Base-by-base conservation (phyloP, 2,329 filamentous ascomycete genomes). In the Sporothrix sp. region DNA sequence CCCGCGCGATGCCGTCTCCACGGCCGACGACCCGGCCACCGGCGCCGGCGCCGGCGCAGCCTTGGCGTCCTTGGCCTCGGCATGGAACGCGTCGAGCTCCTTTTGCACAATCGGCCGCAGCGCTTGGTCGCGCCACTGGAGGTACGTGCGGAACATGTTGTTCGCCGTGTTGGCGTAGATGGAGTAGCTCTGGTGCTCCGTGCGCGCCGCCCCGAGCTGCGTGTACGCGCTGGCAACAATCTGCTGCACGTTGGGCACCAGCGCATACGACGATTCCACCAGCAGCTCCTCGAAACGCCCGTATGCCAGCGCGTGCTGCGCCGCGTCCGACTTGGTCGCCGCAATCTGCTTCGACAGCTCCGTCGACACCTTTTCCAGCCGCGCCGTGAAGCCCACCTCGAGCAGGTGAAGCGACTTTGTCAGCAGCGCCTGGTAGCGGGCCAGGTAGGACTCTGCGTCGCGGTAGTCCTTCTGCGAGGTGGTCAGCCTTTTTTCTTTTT, bases 371-470 rank as follows among this genome's bases (percentile, higher is more conserved):
- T 69, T 74, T 49, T 79, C 74, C 21, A 78, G 64, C 9, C 71
- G 72, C 23, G 65, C 69, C 8, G 68, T 74, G 60, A 78, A 78
- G 23, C 72, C 76, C 23, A 79, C 73, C 54, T 81, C 79, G 6
- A 83, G 69, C 11, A 83, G 66, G 58, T 82, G 79, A 9, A 84
- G 68, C 0, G 79, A 76, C 58, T 81, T 81, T 25, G 78, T 79
- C 13, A 97, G 76, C 11, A 96, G 75, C 0, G 93, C 75, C 54
- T 87, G 81, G 65, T 97, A 97, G 53, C 89, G 81, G 7, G 91
- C 88, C 38, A 90, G 79, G 64, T 96, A 97, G 2, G 85, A 81
- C 55, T 89, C 84, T 3, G 90, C 84, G 65, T 97, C 91, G 56
- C 87, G 85, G 63, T 96, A 95, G 7, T 80, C 81, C 8, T 86